phyloP scores from a whole-genome alignment of 306 rosid species.

The Amphicarpaea edgeworthii region DNA sequence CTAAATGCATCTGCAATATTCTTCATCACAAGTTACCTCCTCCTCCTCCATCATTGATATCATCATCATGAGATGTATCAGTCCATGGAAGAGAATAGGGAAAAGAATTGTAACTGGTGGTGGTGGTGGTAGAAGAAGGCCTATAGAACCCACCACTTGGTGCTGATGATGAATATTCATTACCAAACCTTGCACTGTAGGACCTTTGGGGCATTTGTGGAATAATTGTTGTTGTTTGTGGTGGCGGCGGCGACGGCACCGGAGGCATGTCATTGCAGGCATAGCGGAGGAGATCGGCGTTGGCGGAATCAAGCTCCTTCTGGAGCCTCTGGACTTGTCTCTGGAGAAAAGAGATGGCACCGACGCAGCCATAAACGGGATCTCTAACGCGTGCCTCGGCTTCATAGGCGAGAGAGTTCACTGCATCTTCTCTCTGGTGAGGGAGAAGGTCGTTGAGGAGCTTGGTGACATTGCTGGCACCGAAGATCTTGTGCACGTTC shows the following conservation, averaged over 20 bases:
- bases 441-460: slow-evolving; percentile 92
- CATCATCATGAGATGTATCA: slow-evolving; percentile 52
- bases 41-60: slow-evolving; percentile 57
- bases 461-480: slow-evolving; percentile 96
- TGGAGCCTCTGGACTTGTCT: slow-evolving; percentile 90
- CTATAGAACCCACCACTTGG: slow-evolving; percentile 50
- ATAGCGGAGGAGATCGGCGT: slow-evolving; percentile 75
- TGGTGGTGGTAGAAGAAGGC: slow-evolving; percentile 43
- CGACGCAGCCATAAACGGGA: slow-evolving; percentile 92
- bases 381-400: slow-evolving; percentile 94
- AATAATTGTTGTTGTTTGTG: slow-evolving; percentile 19
- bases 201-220: slow-evolving; percentile 34
- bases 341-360: slow-evolving; percentile 92
- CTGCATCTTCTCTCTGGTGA: slow-evolving; percentile 94
- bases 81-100: slow-evolving; percentile 79
- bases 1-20: slow-evolving; percentile 51
- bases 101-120: slow-evolving; percentile 41
- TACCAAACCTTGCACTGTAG: slow-evolving; percentile 46
- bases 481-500: slow-evolving; percentile 95
- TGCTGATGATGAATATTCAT: slow-evolving; percentile 30
- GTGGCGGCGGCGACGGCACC: too few relatives aligned
- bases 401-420: slow-evolving; percentile 89
- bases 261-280: slow-evolving; percentile 58
- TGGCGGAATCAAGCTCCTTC: slow-evolving; percentile 87
- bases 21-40: slow-evolving; percentile 55